Percentiles rank a stretch among this genome's conserved stretches.
These are phyloP conservation scores for Phyllostachys edulis DNA, from an alignment of 176 grass and related monocot genomes.

Conservation along the genomic window DNA sequence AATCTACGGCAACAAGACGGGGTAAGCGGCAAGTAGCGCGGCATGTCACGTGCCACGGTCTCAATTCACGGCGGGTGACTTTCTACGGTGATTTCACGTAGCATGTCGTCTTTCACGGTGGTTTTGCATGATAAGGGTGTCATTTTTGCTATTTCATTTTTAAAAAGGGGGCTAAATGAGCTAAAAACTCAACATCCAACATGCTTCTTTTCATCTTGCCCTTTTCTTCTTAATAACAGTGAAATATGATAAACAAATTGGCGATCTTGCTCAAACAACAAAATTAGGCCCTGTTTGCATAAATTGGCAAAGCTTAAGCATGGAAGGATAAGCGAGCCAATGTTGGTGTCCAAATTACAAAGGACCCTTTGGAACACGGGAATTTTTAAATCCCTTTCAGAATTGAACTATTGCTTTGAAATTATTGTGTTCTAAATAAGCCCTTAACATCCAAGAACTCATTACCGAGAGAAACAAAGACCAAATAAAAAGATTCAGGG, in stretches of 20 bases:
- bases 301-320: background rate
- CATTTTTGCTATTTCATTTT: no score
- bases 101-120: no score
- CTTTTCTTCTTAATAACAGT: background rate
- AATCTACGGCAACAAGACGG: no score
- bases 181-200: background rate
- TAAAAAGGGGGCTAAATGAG: no score
- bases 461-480: background rate
- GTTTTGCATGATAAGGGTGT: no score
- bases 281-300: background rate
- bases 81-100: no score
- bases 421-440: no score
- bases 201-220: background rate
- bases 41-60: no score
- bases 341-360: background rate
- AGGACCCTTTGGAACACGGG: rapidly evolving
- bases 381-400: no score
- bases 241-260: background rate
- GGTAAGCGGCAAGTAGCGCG: no score
- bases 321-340: background rate
- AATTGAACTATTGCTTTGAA: no score
- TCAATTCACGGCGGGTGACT: no score
- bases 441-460: background rate
- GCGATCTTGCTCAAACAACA: background rate
- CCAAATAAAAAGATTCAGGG: background rate